Evolutionary conservation across 352 stramenopile genomes (phyloP).

Genomic region (Phytophthora sojae): DNA sequence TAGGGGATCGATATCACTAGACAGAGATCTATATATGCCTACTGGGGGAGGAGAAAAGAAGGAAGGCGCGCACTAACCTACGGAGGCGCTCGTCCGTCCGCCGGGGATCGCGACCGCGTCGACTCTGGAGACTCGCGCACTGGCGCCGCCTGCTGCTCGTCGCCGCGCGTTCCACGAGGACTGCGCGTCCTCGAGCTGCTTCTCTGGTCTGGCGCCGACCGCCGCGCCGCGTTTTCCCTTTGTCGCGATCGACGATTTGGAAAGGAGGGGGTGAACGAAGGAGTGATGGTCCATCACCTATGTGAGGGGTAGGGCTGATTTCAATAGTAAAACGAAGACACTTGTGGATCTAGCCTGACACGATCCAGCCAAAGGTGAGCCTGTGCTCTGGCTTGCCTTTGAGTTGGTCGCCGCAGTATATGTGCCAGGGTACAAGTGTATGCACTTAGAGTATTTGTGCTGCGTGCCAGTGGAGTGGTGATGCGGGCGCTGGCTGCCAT

Average conservation of each 20-base stretch:
- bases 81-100: too few species aligned
- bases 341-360: constrained; percentile 6
- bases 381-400: constrained; percentile 1
- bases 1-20: constrained; percentile 8
- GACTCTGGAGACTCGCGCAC: constrained; percentile 4
- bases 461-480: neutral
- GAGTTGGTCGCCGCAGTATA: too few species aligned
- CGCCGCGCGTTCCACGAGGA: constrained; percentile 29
- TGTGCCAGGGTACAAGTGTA: too few species aligned
- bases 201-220: constrained; percentile 38
- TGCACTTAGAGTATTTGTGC: too few species aligned
- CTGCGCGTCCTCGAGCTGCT: constrained; percentile 31
- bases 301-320: constrained; percentile 25
- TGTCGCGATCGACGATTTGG: constrained; percentile 41
- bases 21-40: constrained; percentile 12
- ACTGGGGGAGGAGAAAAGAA: neutral
- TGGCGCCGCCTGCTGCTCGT: constrained; percentile 20
- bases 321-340: constrained; percentile 25
- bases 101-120: neutral
- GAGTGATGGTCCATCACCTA: constrained; percentile 25
- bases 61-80: too few species aligned
- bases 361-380: constrained; percentile 10
- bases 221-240: constrained; percentile 41
- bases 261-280: neutral
- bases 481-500: neutral